These are phyloP conservation scores for Xylariales sp. DNA, from an alignment of 2,329 filamentous ascomycete species.

Conservation along the genomic window DNA sequence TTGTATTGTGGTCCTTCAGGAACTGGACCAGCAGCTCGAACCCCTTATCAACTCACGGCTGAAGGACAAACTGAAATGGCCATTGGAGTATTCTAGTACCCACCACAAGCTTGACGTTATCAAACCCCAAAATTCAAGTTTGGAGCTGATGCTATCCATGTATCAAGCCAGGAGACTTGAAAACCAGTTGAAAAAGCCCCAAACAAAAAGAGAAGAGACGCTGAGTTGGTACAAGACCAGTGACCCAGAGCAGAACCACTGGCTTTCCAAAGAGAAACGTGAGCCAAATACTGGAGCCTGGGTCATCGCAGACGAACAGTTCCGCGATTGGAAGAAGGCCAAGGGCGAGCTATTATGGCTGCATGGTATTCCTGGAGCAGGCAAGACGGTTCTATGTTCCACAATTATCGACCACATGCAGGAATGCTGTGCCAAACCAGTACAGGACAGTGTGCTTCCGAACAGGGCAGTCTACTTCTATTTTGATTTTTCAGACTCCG, in stretches of 20 bases:
- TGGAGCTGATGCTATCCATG: not conserved
- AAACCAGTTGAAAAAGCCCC: no score
- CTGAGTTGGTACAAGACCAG: not conserved
- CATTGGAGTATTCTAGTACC: not conserved
- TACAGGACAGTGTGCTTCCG: no score
- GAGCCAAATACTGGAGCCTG: not conserved
- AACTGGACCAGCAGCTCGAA: not conserved
- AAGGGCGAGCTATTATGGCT: not conserved
- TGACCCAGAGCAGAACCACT: not conserved
- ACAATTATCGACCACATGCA: not conserved
- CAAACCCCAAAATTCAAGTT: not conserved
- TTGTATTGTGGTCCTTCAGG: not conserved
- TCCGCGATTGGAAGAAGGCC: not conserved
- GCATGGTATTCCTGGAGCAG: not conserved
- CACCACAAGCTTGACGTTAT: not conserved
- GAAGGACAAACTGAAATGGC: not conserved
- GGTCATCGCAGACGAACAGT: not conserved
- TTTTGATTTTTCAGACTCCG: slow-evolving; percentile 2
- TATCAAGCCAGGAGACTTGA: not conserved
- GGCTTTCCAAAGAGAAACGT: not conserved
- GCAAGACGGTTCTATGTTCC: not conserved
- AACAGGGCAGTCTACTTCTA: not conserved
- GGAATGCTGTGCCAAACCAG: not conserved
- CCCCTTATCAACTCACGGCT: not conserved
- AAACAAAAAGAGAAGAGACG: not conserved